Percentiles rank a stretch among this genome's conserved stretches.
Evolutionary conservation across 2,329 filamentous ascomycete species (phyloP).

Genomic region (Apiospora pterosperma): DNA sequence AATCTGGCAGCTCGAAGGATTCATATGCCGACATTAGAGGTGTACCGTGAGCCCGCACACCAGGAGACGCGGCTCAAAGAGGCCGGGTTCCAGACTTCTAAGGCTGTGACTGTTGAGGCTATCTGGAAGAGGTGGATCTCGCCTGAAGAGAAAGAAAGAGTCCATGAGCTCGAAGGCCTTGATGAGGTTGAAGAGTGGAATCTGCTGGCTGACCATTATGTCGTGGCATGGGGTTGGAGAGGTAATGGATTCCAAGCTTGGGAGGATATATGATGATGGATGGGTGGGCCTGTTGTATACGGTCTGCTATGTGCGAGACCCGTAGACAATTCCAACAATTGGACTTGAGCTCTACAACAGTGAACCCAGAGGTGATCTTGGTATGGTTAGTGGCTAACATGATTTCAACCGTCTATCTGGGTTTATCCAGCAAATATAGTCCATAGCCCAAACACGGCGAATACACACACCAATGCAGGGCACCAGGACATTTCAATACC

Average conservation of each 20-base stretch:
- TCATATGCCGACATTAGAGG: conserved; percentile 75
- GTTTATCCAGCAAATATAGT: too few relatives aligned
- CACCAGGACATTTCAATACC: not conserved
- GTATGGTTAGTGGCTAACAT: not conserved
- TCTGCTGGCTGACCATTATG: conserved; percentile 82
- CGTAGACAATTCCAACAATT: not conserved
- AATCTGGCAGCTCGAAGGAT: conserved; percentile 84
- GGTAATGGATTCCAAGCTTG: conserved; percentile 36
- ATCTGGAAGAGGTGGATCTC: conserved; percentile 77
- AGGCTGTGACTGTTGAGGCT: conserved; percentile 43
- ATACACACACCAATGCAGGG: too few relatives aligned
- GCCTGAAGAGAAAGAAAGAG: conserved; percentile 69
- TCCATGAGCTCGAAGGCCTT: conserved; percentile 78
- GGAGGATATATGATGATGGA: not conserved
- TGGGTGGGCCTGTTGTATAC: not conserved
- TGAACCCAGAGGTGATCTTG: not conserved
- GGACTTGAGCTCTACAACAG: not conserved
- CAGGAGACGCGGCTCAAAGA: conserved; percentile 65
- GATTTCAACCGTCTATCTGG: not conserved
- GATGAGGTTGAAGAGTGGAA: conserved; percentile 97
- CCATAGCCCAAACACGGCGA: too few relatives aligned
- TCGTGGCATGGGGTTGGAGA: conserved; percentile 84
- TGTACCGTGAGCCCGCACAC: conserved; percentile 64
- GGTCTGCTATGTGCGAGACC: not conserved
- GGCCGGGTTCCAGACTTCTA: conserved; percentile 57